Percentiles rank a stretch among this genome's conserved stretches.
phyloP scores from a whole-genome alignment of 1,284 basidiomycete genomes.

The Hymenochaete sp. region DNA sequence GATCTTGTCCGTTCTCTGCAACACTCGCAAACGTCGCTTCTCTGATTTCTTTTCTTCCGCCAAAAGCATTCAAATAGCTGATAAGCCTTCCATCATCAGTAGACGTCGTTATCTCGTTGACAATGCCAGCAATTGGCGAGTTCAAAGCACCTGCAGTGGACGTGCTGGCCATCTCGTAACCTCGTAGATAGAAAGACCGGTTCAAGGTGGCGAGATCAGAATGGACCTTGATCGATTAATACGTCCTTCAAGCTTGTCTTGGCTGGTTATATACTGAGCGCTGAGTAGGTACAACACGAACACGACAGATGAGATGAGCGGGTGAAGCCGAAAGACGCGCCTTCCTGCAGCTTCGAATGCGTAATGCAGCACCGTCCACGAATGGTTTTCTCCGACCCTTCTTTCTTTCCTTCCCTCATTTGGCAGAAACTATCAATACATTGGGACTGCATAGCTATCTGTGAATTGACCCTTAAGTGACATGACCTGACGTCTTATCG shows the following conservation, averaged over 20 bases:
- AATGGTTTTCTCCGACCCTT: too few species aligned
- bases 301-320: background rate
- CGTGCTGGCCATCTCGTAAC: background rate
- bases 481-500: background rate
- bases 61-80: slow-evolving; percentile 1
- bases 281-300: background rate
- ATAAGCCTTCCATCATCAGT: slow-evolving; percentile 10
- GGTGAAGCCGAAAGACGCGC: too few species aligned
- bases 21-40: slow-evolving; percentile 16
- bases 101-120: slow-evolving; percentile 16
- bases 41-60: slow-evolving; percentile 8
- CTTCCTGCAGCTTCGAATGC: too few species aligned
- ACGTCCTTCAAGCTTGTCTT: background rate
- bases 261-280: background rate
- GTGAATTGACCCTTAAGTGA: background rate
- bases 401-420: too few species aligned
- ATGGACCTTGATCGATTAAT: background rate
- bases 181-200: background rate
- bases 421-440: background rate
- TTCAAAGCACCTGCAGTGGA: slow-evolving; percentile 4
- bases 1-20: slow-evolving; percentile 32
- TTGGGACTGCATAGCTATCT: background rate
- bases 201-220: background rate
- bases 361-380: too few species aligned
- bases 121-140: slow-evolving; percentile 10